Evolutionary conservation across 1,284 basidiomycete species (phyloP).

Genomic region (Cronartium quercuum): DNA sequence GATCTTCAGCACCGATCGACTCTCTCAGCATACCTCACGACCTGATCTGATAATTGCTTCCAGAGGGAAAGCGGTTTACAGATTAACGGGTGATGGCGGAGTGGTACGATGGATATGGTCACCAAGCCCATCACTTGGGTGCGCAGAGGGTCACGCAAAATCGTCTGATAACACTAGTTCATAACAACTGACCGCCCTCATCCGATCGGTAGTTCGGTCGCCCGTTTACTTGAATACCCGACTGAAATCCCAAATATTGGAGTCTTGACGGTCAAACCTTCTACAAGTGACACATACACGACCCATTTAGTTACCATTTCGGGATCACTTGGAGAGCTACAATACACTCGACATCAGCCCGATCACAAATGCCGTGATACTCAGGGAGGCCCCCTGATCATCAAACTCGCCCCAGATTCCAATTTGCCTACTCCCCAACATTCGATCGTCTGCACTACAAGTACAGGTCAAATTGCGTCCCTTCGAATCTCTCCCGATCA

Average conservation of each 20-base stretch:
- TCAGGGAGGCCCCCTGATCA: conserved; percentile 7
- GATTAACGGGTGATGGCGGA: conserved; percentile 15
- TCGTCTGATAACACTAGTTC: background rate
- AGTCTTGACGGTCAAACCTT: conserved; percentile 5
- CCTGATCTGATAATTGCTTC: conserved; percentile 26
- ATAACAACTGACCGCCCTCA: background rate
- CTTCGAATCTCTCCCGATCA: conserved; percentile 1
- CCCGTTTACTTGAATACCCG: background rate
- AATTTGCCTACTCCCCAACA: background rate
- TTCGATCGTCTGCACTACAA: conserved; percentile 18
- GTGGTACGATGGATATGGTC: conserved; percentile 25
- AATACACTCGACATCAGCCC: conserved; percentile 9
- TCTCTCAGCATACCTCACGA: conserved; percentile 9
- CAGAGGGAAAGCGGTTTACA: background rate
- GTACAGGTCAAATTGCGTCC: conserved; percentile 14
- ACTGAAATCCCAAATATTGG: conserved; percentile 10
- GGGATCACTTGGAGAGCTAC: conserved; percentile 9
- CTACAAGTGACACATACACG: conserved; percentile 1
- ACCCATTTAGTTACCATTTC: conserved; percentile 29
- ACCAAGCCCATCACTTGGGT: background rate
- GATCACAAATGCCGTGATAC: conserved; percentile 5
- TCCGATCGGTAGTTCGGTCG: background rate
- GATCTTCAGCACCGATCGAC: conserved; percentile 31
- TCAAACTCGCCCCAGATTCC: background rate
- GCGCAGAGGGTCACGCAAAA: background rate